Evolutionary conservation across 352 stramenopile species (phyloP).

Genomic region (Pythium diclinum): DNA sequence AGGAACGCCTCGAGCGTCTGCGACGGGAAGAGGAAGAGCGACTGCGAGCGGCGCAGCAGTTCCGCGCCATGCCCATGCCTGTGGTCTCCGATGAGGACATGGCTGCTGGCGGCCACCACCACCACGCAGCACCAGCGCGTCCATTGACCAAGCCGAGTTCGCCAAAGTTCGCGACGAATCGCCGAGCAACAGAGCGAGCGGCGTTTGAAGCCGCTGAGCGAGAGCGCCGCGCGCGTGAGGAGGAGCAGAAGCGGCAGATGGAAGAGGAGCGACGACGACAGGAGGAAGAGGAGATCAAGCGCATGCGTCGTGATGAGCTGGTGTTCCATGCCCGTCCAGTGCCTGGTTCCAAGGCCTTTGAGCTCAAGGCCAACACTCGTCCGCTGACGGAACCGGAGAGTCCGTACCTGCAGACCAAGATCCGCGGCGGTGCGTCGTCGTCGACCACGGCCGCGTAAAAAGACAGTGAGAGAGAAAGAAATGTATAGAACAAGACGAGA

Average conservation of each 20-base stretch:
- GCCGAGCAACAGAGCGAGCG: conserved; percentile 55
- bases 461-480: conserved; percentile 1
- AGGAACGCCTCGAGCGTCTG: conserved; percentile 52
- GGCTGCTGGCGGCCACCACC: not conserved
- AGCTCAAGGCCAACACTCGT: conserved; percentile 42
- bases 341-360: conserved; percentile 44
- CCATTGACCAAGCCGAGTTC: conserved; percentile 22
- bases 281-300: conserved; percentile 70
- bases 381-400: conserved; percentile 60
- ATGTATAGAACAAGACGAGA: not conserved
- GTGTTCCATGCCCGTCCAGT: conserved; percentile 69
- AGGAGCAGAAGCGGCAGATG: conserved; percentile 52
- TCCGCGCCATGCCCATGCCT: conserved; percentile 72
- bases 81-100: conserved; percentile 23
- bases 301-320: conserved; percentile 64
- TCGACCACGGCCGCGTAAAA: conserved; percentile 21
- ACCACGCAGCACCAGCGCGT: conserved; percentile 1
- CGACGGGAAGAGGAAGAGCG: conserved; percentile 57
- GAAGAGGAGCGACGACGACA: conserved; percentile 47
- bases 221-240: conserved; percentile 57
- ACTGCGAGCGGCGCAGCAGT: conserved; percentile 36
- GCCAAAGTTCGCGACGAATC: conserved; percentile 62
- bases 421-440: conserved; percentile 13
- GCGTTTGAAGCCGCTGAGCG: conserved; percentile 68
- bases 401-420: conserved; percentile 30